These are phyloP conservation scores for Suillus occidentalis DNA, from an alignment of 768 basidiomycete species.

Conservation along the genomic window DNA sequence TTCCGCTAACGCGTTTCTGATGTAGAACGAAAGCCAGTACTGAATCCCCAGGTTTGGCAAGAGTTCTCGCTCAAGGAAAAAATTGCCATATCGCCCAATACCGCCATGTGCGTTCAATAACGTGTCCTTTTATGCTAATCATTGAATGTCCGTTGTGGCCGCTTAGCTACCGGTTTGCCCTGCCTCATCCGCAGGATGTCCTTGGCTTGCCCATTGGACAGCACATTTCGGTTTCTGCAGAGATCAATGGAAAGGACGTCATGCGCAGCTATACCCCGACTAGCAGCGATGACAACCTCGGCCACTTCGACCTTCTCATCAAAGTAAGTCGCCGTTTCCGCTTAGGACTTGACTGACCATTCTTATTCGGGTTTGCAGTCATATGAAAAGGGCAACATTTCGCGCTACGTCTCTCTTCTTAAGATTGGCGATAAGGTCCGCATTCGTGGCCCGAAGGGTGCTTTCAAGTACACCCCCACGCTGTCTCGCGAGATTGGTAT, in stretches of 20 bases:
- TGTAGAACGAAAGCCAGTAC: slow-evolving; percentile 64
- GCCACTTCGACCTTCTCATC: slow-evolving; percentile 94
- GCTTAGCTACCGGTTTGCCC: slow-evolving; percentile 85
- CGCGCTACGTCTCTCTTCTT: slow-evolving; percentile 76
- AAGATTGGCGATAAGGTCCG: slow-evolving; percentile 86
- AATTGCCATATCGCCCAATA: slow-evolving; percentile 88
- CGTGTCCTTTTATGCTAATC: slow-evolving; percentile 4
- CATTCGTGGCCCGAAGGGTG: slow-evolving; percentile 96
- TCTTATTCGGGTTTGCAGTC: slow-evolving; percentile 47
- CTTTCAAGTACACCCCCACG: slow-evolving; percentile 79
- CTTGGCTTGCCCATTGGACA: slow-evolving; percentile 96
- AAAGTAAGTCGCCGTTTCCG: slow-evolving; percentile 56
- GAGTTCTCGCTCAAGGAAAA: slow-evolving; percentile 82
- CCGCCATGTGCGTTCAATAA: slow-evolving; percentile 70
- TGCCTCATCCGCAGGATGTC: slow-evolving; percentile 70
- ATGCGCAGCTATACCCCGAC: slow-evolving; percentile 95
- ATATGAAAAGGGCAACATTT: slow-evolving; percentile 98
- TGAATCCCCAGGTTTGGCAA: slow-evolving; percentile 78
- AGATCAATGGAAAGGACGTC: slow-evolving; percentile 89
- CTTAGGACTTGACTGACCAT: background rate
- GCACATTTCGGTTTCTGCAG: slow-evolving; percentile 90
- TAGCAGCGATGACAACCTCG: slow-evolving; percentile 87
- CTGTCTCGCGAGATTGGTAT: slow-evolving; percentile 84
- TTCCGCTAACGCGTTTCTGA: slow-evolving; percentile 7
- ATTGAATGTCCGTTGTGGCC: background rate